phyloP scores from a whole-genome alignment of 1,284 basidiomycete genomes.

The Phlebopus sp. region DNA sequence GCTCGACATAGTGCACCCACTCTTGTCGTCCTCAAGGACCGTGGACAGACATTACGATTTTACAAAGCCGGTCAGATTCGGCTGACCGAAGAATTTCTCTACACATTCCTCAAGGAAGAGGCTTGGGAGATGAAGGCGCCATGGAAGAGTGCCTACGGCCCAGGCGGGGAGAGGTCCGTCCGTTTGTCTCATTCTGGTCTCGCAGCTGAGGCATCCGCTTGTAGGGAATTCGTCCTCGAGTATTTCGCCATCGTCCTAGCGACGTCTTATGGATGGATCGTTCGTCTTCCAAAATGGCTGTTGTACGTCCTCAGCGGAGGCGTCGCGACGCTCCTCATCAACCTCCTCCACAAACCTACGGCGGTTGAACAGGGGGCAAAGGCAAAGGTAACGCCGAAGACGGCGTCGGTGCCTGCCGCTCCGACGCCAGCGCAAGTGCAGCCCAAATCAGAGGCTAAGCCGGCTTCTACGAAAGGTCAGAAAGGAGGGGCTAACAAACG shows the following conservation, averaged over 20 bases:
- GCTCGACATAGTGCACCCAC: conserved; percentile 56
- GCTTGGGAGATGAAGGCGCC: conserved; percentile 55
- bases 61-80: conserved; percentile 62
- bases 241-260: conserved; percentile 51
- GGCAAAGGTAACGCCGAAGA: conserved; percentile 5
- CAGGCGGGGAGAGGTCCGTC: conserved; percentile 69
- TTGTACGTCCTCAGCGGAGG: conserved; percentile 48
- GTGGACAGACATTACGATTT: conserved; percentile 72
- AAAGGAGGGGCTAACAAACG: conserved; percentile 28
- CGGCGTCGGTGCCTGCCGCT: conserved; percentile 1
- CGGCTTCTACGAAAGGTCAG: conserved; percentile 13
- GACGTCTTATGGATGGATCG: conserved; percentile 47
- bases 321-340: conserved; percentile 46
- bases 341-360: conserved; percentile 39
- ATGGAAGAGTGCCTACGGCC: conserved; percentile 62
- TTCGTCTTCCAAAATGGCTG: conserved; percentile 48
- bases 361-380: conserved; percentile 2
- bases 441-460: conserved; percentile 17
- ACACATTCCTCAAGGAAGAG: conserved; percentile 60
- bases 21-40: conserved; percentile 61
- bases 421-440: background rate
- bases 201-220: background rate
- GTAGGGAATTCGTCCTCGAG: conserved; percentile 68
- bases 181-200: background rate
- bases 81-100: conserved; percentile 54